phyloP scores from a whole-genome alignment of 2,329 filamentous ascomycete genomes.

The Cyanodermella asteris region DNA sequence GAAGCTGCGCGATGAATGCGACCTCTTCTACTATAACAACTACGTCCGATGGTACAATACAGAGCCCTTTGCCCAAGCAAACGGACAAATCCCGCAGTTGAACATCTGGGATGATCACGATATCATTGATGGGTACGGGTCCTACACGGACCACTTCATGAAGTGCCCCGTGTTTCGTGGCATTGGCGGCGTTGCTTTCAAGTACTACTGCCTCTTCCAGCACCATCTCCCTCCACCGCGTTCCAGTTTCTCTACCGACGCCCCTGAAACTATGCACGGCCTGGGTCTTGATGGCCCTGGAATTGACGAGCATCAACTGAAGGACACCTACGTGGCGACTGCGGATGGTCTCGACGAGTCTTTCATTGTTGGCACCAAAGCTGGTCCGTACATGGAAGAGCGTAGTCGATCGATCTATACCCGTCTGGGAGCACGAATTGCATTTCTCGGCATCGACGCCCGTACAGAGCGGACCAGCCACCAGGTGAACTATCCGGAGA shows the following conservation, averaged over 20 bases:
- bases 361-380: constrained; percentile 57
- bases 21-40: constrained; percentile 40
- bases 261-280: constrained; percentile 29
- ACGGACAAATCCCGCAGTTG: constrained; percentile 40
- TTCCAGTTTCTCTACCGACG: constrained; percentile 68
- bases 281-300: constrained; percentile 27
- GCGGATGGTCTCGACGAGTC: constrained; percentile 38
- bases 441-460: constrained; percentile 37
- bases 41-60: constrained; percentile 48
- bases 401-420: constrained; percentile 38
- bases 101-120: constrained; percentile 45
- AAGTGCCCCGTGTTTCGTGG: constrained; percentile 41
- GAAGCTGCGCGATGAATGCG: constrained; percentile 33
- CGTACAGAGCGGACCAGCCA: constrained; percentile 64
- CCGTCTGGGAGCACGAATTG: constrained; percentile 41
- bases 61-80: constrained; percentile 36
- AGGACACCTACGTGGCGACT: constrained; percentile 49
- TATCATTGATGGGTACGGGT: constrained; percentile 46
- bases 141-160: constrained; percentile 47
- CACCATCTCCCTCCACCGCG: constrained; percentile 64
- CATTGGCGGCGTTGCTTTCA: constrained; percentile 35
- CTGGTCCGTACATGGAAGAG: constrained; percentile 46
- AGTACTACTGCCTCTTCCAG: constrained; percentile 45
- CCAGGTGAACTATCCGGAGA: constrained; percentile 65
- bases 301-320: constrained; percentile 46